Base-by-base conservation (phyloP, 2,329 filamentous ascomycete species). In the Diaporthe sp. region DNA sequence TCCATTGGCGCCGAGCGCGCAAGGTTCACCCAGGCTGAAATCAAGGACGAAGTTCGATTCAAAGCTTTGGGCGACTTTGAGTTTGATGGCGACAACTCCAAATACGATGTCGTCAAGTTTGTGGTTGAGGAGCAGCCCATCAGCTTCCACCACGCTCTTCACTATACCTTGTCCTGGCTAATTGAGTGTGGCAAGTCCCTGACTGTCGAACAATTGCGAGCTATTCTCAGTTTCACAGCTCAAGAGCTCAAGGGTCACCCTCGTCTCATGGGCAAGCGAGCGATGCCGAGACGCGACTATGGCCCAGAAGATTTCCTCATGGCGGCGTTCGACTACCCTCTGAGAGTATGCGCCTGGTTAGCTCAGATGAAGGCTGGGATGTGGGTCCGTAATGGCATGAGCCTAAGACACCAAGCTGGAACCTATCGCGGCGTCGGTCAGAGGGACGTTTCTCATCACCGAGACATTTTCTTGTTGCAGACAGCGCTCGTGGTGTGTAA, bases 301-400 rank as follows among this genome's bases (percentile, higher is more conserved):
- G 86, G 86, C 0, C 85, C 93, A 0, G 94, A 97, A 79, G 95
- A 97, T 81, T 92, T 96, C 80, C 87, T 98, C 30, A 92, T 98
- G 82, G 93, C 94, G 2, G 91, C 95, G 69, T 98, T 99, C 80
- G 97, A 99, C 82, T 98, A 95, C 79, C 96, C 97, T 0, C 87
- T 99, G 5, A 91, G 97, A 70, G 96, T 98, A 0, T 98, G 95
- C 82, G 95, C 95, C 28, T 99, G 97, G 97, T 87, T 99, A 42
- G 94, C 97, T 8, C 97, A 99, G 85, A 98, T 99, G 92, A 98
- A 97, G 83, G 95, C 96, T 25, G 95, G 95, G 69, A 97, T 98
- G 92, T 99, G 97, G 97, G 96, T 99, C 77, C 92, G 97, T 73
- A 99, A 99, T 81, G 97, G 97, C 2, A 95, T 99, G 81, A 98